phyloP scores from a whole-genome alignment of 2,329 filamentous ascomycete genomes.

The Aaosphaeria pasadenensis region DNA sequence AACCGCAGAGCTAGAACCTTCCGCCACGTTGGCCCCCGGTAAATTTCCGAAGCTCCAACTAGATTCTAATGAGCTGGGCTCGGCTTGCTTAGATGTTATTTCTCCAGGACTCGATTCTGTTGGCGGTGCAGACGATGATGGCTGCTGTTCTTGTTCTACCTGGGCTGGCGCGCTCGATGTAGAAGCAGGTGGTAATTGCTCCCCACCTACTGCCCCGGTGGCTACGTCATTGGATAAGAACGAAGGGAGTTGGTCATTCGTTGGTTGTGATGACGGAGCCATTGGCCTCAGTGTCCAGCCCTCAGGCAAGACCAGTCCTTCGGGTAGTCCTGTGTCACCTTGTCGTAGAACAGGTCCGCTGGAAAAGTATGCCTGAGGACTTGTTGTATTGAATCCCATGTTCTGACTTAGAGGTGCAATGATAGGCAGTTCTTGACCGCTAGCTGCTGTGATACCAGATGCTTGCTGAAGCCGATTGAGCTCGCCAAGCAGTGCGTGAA shows the following conservation, averaged over 20 bases:
- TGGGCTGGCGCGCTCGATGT: not conserved
- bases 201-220: not conserved
- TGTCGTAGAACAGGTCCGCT: conserved; percentile 30
- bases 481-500: conserved; percentile 29
- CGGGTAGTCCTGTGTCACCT: conserved; percentile 32
- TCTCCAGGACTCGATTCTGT: conserved; percentile 3
- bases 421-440: conserved; percentile 22
- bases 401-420: conserved; percentile 22
- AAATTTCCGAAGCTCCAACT: conserved; percentile 36
- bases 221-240: not conserved
- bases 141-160: not conserved
- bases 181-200: not conserved
- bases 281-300: conserved; percentile 37
- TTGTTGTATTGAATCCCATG: conserved; percentile 10
- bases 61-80: conserved; percentile 30
- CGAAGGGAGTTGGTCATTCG: conserved; percentile 6
- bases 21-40: conserved; percentile 20
- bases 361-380: conserved; percentile 31
- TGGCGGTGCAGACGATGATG: conserved; percentile 6
- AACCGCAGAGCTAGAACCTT: conserved; percentile 27
- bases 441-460: conserved; percentile 20
- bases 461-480: conserved; percentile 30
- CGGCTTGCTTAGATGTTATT: conserved; percentile 20
- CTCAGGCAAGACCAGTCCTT: conserved; percentile 34
- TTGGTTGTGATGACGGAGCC: conserved; percentile 19